Percentiles rank a stretch among this genome's conserved stretches.
Conservation (phyloP, 2,329 filamentous ascomycete species). For the Colletotrichum falcatum region DNA sequence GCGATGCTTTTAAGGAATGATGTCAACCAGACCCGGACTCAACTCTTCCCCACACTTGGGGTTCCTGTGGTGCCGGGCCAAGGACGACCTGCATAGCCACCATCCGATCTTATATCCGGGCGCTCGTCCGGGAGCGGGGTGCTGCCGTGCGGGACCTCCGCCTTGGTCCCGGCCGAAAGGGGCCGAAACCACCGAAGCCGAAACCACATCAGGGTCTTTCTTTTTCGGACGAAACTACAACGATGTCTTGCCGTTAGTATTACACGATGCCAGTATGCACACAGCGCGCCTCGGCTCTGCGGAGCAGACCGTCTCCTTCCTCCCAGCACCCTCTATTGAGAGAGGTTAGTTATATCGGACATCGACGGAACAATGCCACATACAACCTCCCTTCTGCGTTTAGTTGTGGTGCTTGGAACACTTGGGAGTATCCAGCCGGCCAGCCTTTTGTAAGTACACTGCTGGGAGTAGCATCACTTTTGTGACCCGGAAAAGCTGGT, state of each 20-base stretch:
- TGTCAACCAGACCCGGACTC: not conserved
- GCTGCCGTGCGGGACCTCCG: not conserved
- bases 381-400: not conserved
- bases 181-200: not conserved
- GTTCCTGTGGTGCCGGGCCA: too few species aligned
- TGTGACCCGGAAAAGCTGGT: not conserved
- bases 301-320: not conserved
- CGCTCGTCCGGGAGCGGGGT: not conserved
- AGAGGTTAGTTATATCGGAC: not conserved
- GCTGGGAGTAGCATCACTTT: not conserved
- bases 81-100: not conserved
- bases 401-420: not conserved
- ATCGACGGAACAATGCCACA: not conserved
- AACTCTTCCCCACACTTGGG: not conserved
- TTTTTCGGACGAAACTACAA: not conserved
- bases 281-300: not conserved
- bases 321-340: not conserved
- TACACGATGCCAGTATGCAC: not conserved
- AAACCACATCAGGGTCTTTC: not conserved
- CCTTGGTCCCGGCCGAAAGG: conserved; percentile 5
- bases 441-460: not conserved
- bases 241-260: not conserved
- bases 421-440: not conserved
- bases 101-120: conserved; percentile 1
- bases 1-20: not conserved